phyloP scores from a whole-genome alignment of 2,329 filamentous ascomycete genomes.

The Penicillium sp. region DNA sequence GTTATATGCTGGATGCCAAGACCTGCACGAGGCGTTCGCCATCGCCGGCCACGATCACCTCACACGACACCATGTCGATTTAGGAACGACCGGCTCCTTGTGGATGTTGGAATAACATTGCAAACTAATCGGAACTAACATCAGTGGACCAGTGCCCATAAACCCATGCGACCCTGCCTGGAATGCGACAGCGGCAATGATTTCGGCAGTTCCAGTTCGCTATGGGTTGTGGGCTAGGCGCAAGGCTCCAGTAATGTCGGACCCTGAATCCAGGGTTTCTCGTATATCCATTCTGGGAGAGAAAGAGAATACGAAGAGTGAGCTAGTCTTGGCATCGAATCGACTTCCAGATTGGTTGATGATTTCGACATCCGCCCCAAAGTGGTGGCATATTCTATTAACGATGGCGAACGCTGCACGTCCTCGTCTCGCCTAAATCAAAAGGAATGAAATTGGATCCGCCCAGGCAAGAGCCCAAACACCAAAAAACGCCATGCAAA shows the following conservation, averaged over 20 bases:
- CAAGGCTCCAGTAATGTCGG: too few relatives aligned
- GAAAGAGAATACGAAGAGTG: conserved; percentile 15
- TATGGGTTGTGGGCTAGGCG: background rate
- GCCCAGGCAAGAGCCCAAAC: background rate
- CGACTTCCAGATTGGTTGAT: conserved; percentile 9
- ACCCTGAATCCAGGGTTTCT: too few relatives aligned
- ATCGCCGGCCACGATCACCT: conserved; percentile 34
- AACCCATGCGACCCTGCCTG: conserved; percentile 12
- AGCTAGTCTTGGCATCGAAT: conserved; percentile 12
- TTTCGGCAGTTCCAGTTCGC: conserved; percentile 29
- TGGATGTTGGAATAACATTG: conserved; percentile 23
- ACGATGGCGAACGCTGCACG: too few relatives aligned
- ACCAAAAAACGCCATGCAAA: conserved; percentile 22
- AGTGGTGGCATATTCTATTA: conserved; percentile 8
- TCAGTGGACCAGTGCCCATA: conserved; percentile 1
- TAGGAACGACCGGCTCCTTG: conserved; percentile 4
- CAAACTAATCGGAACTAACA: conserved; percentile 23
- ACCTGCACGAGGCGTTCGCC: conserved; percentile 25
- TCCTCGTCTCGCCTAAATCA: background rate
- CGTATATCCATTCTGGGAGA: too few relatives aligned
- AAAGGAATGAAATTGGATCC: background rate
- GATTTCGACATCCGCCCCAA: conserved; percentile 20
- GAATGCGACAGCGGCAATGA: conserved; percentile 26
- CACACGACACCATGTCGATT: conserved; percentile 24
- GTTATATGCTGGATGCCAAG: conserved; percentile 29